These are phyloP conservation scores for Puccinia triticina DNA, from an alignment of 1,284 basidiomycete species.

Conservation along the genomic window DNA sequence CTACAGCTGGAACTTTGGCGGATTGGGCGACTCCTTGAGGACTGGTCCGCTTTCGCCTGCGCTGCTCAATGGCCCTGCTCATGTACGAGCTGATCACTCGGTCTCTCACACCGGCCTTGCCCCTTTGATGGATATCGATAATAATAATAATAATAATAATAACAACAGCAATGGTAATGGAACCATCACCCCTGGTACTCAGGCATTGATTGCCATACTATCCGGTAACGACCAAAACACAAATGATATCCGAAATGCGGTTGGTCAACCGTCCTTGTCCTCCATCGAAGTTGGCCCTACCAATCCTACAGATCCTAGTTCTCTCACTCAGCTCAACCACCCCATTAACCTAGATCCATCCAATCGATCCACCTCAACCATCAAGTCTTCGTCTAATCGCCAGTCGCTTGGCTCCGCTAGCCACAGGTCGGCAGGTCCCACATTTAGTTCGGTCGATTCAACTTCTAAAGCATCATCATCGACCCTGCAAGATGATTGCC, in stretches of 20 bases:
- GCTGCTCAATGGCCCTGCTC: slow-evolving; percentile 82
- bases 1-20: slow-evolving; percentile 32
- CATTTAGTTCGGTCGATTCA: not conserved
- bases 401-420: not conserved
- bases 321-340: slow-evolving; percentile 9
- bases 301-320: slow-evolving; percentile 8
- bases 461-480: slow-evolving; percentile 20
- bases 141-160: slow-evolving; percentile 68
- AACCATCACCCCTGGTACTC: slow-evolving; percentile 58
- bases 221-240: slow-evolving; percentile 9
- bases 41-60: slow-evolving; percentile 90
- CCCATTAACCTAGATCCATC: not conserved
- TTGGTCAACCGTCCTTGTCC: not conserved
- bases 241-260: slow-evolving; percentile 17
- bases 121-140: slow-evolving; percentile 18
- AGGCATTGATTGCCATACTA: slow-evolving; percentile 37
- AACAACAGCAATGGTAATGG: slow-evolving; percentile 69
- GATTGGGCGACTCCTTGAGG: slow-evolving; percentile 71
- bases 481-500: slow-evolving; percentile 3
- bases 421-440: not conserved
- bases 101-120: slow-evolving; percentile 30
- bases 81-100: slow-evolving; percentile 58
- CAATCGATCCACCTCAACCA: not conserved
- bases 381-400: not conserved
- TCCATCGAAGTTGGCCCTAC: not conserved